A percentile compares a stretch with the other conserved stretches of the same genome.
Evolutionary conservation across 768 basidiomycete genomes (phyloP).

Genomic region (Leccinum subgranulosum): DNA sequence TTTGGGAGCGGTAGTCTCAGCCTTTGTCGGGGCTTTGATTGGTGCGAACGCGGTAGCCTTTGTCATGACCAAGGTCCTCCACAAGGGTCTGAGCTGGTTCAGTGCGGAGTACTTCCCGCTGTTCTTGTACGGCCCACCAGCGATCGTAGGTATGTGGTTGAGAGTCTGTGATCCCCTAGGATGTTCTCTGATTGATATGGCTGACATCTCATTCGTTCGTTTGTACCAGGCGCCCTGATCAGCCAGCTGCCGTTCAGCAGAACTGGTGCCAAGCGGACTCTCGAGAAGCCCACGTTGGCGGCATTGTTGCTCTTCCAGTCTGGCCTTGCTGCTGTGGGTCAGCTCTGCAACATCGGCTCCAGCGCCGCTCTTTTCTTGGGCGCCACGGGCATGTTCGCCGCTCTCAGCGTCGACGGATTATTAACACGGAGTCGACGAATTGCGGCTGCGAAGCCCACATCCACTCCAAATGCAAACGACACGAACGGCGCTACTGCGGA

Average conservation of each 20-base stretch:
- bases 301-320: conserved; percentile 62
- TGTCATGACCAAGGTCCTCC: conserved; percentile 58
- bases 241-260: conserved; percentile 56
- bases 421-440: no score
- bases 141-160: conserved; percentile 56
- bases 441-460: no score
- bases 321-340: conserved; percentile 52
- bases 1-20: conserved; percentile 47
- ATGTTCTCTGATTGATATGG: not conserved
- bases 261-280: conserved; percentile 25
- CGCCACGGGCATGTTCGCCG: conserved; percentile 52
- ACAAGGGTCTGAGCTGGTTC: conserved; percentile 86
- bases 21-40: conserved; percentile 55
- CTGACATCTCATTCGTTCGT: not conserved
- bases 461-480: conserved; percentile 1
- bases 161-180: not conserved
- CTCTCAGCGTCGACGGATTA: conserved; percentile 28
- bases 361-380: conserved; percentile 71
- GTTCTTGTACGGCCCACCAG: conserved; percentile 71
- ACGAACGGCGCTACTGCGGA: not conserved
- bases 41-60: conserved; percentile 70
- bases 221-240: conserved; percentile 53
- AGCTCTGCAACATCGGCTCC: conserved; percentile 70
- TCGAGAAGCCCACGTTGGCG: conserved; percentile 61
- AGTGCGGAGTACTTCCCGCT: conserved; percentile 61